Base-by-base conservation (phyloP, 1,284 basidiomycete genomes). In the Marasmius fiardii region DNA sequence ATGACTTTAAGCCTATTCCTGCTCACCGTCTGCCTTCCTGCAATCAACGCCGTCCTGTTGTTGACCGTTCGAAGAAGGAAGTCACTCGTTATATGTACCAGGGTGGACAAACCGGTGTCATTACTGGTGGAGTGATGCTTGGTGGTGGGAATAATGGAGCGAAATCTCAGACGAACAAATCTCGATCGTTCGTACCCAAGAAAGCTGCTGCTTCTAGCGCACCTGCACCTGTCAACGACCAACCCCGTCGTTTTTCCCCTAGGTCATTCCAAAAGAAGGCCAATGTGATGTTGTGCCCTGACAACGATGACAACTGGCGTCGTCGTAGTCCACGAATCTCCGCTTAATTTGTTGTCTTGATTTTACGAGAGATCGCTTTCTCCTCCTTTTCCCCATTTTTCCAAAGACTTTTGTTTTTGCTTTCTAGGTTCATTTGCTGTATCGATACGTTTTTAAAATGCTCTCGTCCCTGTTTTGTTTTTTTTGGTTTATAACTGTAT, bases 81-180 rank as follows among this genome's bases (percentile, higher is more conserved):
- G 28, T 49, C 26, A 49, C 47, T 49, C 47, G 47, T 12, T 49
- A 49, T 26, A 49, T 49, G 47, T 49, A 49, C 28, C 26, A 49
- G 31, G 47, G 47, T n/a, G 47, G 47, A 14, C 47, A 49, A 16
- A 49, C 47, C 12, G 26, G 47, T 33, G 47, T 49, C 18, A 49
- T 49, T 26, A 49, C 47, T 20, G 47, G 47, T 49, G 47, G 47
- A 2, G 47, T 49, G 24, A 49, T 49, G 47, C 47, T 49, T 20
- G 47, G 47, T 31, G 20, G 39, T 41, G 39, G 39, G n/a, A 41
- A n/a, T 10, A 4, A 10, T 31, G 28, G 10, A 31, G 28, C 28
- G 10, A 31, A 31, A 10, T 4, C 28, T 31, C 28, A 31, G 10
- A 31, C 10, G 28, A 31, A 4, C 28, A 31, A 31, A 31, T 31